phyloP scores from a whole-genome alignment of 2,329 filamentous ascomycete species.

The Boeremia exigua region DNA sequence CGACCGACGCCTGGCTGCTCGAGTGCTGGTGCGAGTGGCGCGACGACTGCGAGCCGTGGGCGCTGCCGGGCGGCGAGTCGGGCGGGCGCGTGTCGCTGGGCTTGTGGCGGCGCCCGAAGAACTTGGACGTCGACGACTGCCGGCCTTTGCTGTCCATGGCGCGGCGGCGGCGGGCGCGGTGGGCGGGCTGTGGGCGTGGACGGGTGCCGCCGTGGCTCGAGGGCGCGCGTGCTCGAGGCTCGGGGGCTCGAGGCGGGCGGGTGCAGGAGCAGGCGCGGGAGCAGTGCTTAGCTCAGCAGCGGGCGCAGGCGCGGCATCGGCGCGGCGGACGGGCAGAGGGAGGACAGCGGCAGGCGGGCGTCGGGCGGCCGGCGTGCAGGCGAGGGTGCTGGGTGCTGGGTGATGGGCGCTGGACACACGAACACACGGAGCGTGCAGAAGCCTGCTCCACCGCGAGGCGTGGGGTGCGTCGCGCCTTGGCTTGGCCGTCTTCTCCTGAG shows the following conservation, averaged over 20 bases:
- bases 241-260: too few species aligned
- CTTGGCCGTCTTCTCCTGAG: slow-evolving; percentile 15
- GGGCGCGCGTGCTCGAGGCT: too few species aligned
- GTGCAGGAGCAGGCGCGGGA: too few species aligned
- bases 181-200: slow-evolving; percentile 8
- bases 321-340: slow-evolving; percentile 11
- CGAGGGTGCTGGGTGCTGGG: too few species aligned
- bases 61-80: slow-evolving; percentile 67
- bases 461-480: slow-evolving; percentile 1
- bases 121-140: slow-evolving; percentile 80
- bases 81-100: slow-evolving; percentile 55
- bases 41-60: slow-evolving; percentile 71
- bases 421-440: slow-evolving; percentile 17
- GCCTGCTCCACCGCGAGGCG: slow-evolving; percentile 12
- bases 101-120: slow-evolving; percentile 86
- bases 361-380: too few species aligned
- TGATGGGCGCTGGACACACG: not conserved
- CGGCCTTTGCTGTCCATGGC: slow-evolving; percentile 74
- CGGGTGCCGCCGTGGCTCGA: not conserved
- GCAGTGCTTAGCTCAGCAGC: too few species aligned
- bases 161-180: not conserved
- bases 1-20: slow-evolving; percentile 65
- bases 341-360: not conserved
- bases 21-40: slow-evolving; percentile 64
- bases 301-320: too few species aligned